Percentiles rank a stretch among this genome's conserved stretches.
Evolutionary conservation across 257 asterid species (phyloP).

Genomic region (Ilex asprella): DNA sequence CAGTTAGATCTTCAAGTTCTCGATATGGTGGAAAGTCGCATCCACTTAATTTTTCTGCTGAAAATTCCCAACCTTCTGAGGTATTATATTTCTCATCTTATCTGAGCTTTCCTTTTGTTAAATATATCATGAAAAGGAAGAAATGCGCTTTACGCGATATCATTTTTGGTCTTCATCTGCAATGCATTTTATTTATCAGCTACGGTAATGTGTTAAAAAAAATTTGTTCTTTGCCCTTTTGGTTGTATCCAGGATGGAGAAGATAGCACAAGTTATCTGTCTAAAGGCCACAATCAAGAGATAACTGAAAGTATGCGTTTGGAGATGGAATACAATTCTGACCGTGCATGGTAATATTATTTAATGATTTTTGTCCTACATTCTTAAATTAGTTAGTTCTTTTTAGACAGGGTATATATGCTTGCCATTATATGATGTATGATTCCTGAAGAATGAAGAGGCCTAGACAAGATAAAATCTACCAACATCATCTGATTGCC

Average conservation of each 20-base stretch:
- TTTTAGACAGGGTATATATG: neutral
- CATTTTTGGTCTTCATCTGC: no score
- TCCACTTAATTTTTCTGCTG: constrained; percentile 27
- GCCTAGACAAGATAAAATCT: no score
- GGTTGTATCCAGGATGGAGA: constrained; percentile 47
- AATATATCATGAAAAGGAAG: no score
- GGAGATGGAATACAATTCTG: constrained; percentile 88
- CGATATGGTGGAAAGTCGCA: constrained; percentile 53
- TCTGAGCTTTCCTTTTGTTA: neutral
- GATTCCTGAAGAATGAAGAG: no score
- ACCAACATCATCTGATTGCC: no score
- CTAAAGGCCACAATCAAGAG: constrained; percentile 50
- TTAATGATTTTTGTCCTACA: neutral
- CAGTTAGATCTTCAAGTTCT: constrained; percentile 60
- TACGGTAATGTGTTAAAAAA: no score
- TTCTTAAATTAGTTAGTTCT: neutral
- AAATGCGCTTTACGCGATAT: no score
- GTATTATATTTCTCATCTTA: constrained; percentile 24
- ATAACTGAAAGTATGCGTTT: constrained; percentile 72
- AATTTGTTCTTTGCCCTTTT: constrained; percentile 4
- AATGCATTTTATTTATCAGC: no score
- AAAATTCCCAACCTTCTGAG: constrained; percentile 37
- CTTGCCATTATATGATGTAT: constrained; percentile 11
- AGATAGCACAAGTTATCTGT: constrained; percentile 26
- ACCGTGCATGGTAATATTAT: constrained; percentile 77